phyloP scores from a whole-genome alignment of 1,284 basidiomycete genomes.

The Melampsora americana region DNA sequence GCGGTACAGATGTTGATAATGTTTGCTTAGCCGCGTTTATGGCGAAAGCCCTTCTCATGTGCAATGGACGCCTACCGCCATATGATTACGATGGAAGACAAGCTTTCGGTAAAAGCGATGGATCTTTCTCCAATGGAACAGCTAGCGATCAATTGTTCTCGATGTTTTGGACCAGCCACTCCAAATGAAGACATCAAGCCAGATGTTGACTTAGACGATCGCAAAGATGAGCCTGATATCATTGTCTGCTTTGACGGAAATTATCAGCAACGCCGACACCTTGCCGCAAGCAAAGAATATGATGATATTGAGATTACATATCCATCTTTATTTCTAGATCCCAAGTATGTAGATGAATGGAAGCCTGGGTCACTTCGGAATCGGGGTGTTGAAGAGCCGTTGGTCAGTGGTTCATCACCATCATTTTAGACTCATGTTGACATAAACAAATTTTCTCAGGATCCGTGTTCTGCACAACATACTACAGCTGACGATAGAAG shows the following conservation, averaged over 20 bases:
- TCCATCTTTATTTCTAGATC: not conserved
- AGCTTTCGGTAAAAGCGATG: too few relatives aligned
- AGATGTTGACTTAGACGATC: not conserved
- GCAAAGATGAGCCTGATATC: constrained; percentile 4
- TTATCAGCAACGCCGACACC: constrained; percentile 15
- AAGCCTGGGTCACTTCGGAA: not conserved
- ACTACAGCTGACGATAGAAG: constrained; percentile 1
- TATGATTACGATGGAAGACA: not conserved
- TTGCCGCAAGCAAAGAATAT: not conserved
- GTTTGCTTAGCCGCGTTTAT: not conserved
- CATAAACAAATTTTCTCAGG: not conserved
- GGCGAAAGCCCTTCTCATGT: not conserved
- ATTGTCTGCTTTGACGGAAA: constrained; percentile 8
- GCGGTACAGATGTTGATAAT: too few relatives aligned
- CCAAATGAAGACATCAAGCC: too few relatives aligned
- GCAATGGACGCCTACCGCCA: constrained; percentile 2
- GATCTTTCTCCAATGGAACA: too few relatives aligned
- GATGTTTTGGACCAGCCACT: constrained; percentile 1
- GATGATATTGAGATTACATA: not conserved
- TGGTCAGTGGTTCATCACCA: not conserved
- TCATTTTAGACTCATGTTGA: not conserved
- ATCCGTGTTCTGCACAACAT: constrained; percentile 7
- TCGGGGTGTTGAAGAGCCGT: not conserved
- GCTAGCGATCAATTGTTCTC: not conserved
- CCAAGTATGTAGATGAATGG: too few relatives aligned